Evolutionary conservation across 768 basidiomycete genomes (phyloP).

Genomic region (Boletus pseudo-olivaceus): DNA sequence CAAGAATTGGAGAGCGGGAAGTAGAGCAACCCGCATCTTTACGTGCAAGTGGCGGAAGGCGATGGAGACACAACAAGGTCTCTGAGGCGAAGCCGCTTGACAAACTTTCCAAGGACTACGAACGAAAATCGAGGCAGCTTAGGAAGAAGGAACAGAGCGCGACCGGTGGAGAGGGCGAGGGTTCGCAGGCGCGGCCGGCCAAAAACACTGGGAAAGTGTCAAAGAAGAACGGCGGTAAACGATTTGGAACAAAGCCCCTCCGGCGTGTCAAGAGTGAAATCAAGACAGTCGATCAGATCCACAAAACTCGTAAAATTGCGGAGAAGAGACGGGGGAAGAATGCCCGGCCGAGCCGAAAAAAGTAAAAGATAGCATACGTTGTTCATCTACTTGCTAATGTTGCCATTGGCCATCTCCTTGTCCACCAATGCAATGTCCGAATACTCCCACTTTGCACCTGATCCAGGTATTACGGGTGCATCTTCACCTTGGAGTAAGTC

Average conservation of each 20-base stretch:
- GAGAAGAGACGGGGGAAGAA: constrained; percentile 77
- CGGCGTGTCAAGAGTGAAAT: constrained; percentile 76
- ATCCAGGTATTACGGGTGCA: constrained; percentile 52
- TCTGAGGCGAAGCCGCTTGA: constrained; percentile 71
- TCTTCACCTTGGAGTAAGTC: constrained; percentile 64
- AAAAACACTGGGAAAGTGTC: constrained; percentile 29
- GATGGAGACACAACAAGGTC: constrained; percentile 71
- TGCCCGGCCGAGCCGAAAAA: constrained; percentile 57
- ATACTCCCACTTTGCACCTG: constrained; percentile 81
- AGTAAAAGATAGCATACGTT: constrained; percentile 24
- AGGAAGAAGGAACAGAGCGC: constrained; percentile 51
- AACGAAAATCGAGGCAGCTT: constrained; percentile 62
- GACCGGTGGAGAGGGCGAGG: constrained; percentile 25
- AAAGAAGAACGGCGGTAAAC: constrained; percentile 34
- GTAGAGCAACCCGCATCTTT: constrained; percentile 35
- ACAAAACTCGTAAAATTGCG: constrained; percentile 61
- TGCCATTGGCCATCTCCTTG: background rate
- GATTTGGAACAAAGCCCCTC: constrained; percentile 58
- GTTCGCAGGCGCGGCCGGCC: constrained; percentile 13
- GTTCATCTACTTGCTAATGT: constrained; percentile 2
- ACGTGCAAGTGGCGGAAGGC: constrained; percentile 43
- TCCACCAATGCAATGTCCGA: constrained; percentile 36
- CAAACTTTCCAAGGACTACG: constrained; percentile 67
- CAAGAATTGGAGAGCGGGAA: constrained; percentile 82
- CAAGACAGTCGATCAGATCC: constrained; percentile 83